Conservation (phyloP, 768 basidiomycete genomes). For the Lentinula sp. region DNA sequence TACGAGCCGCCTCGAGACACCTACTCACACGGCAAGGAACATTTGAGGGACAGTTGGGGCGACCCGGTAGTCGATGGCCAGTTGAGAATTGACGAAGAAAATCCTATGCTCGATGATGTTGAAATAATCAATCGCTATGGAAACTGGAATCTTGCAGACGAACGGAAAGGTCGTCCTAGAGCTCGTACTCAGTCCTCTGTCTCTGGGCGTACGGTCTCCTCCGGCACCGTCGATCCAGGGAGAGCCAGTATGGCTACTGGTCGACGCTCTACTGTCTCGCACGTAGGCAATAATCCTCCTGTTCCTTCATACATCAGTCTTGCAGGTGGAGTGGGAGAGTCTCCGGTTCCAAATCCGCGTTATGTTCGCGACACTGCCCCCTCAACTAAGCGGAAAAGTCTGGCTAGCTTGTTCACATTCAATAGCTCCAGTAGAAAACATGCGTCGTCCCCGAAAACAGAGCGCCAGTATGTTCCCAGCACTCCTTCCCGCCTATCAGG, state of each 20-base stretch:
- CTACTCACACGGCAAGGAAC: slow-evolving; percentile 17
- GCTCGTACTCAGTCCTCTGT: slow-evolving; percentile 34
- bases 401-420: slow-evolving; percentile 49
- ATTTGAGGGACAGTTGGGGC: slow-evolving; percentile 33
- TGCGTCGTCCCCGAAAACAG: slow-evolving; percentile 15
- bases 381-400: slow-evolving; percentile 36
- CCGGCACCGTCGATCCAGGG: slow-evolving; percentile 29
- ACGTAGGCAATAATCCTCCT: slow-evolving; percentile 18
- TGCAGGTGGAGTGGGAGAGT: slow-evolving; percentile 62
- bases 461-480: neutral
- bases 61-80: slow-evolving; percentile 26
- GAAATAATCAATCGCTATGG: slow-evolving; percentile 23
- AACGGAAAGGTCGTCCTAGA: slow-evolving; percentile 19
- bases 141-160: slow-evolving; percentile 5
- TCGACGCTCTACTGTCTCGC: slow-evolving; percentile 23
- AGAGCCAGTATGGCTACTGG: slow-evolving; percentile 20
- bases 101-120: slow-evolving; percentile 19
- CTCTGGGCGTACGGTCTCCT: slow-evolving; percentile 34
- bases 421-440: slow-evolving; percentile 22
- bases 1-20: slow-evolving; percentile 37
- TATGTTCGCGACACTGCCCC: slow-evolving; percentile 17
- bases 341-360: slow-evolving; percentile 39
- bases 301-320: slow-evolving; percentile 37
- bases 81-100: slow-evolving; percentile 19
- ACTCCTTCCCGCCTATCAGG: neutral